phyloP scores from a whole-genome alignment of 1,284 basidiomycete species.

The Laetiporus sulphureus region DNA sequence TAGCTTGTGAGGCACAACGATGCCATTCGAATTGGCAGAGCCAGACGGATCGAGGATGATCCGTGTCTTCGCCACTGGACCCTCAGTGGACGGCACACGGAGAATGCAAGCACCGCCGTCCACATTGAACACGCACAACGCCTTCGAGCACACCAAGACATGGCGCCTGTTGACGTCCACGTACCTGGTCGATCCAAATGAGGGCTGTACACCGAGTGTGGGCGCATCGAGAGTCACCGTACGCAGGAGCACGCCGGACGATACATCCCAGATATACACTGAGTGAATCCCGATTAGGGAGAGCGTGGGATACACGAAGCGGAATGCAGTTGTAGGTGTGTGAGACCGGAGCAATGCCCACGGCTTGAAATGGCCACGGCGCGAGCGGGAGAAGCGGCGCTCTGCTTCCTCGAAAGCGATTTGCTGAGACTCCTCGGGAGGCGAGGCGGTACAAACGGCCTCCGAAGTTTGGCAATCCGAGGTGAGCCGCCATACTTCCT shows the following conservation, averaged over 20 bases:
- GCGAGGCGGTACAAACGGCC: slow-evolving; percentile 3
- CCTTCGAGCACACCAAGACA: slow-evolving; percentile 48
- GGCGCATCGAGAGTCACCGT: too few species aligned
- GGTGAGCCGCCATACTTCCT: slow-evolving; percentile 64
- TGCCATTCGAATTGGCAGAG: neutral
- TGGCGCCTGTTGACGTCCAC: slow-evolving; percentile 58
- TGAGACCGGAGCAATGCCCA: slow-evolving; percentile 49
- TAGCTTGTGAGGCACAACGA: neutral
- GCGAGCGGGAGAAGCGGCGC: slow-evolving; percentile 1
- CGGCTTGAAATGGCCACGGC: slow-evolving; percentile 46
- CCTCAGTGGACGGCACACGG: slow-evolving; percentile 31
- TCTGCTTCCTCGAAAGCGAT: slow-evolving; percentile 14
- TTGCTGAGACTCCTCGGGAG: slow-evolving; percentile 33
- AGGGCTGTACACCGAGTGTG: too few species aligned
- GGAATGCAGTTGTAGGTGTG: slow-evolving; percentile 46
- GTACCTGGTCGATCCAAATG: too few species aligned
- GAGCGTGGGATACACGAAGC: slow-evolving; percentile 62
- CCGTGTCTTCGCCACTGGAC: slow-evolving; percentile 6
- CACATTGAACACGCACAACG: slow-evolving; percentile 49
- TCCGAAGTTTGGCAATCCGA: slow-evolving; percentile 22
- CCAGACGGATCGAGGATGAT: slow-evolving; percentile 8
- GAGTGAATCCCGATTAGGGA: slow-evolving; percentile 37
- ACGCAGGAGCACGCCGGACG: slow-evolving; percentile 37
- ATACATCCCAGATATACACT: slow-evolving; percentile 57
- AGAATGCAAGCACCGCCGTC: slow-evolving; percentile 37